Evolutionary conservation across 2,329 filamentous ascomycete species (phyloP), one percentile per base, ranked within the genome.

Genomic region (Epichloe typhina): DNA sequence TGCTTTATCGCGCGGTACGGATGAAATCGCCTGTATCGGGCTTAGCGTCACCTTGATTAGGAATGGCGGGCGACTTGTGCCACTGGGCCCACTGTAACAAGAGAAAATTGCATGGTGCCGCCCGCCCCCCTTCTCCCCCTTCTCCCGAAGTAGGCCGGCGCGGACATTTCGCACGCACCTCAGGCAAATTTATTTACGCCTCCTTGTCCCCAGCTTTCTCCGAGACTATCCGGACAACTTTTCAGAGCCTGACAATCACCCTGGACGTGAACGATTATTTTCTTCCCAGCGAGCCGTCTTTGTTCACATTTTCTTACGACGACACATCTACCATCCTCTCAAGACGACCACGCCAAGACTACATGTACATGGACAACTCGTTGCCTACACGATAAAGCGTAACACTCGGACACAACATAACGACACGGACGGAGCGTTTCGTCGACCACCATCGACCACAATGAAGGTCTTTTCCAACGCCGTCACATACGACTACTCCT

Each of bases 381-480:
- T 26, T 8, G 26, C 26, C 26, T 8, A 8, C 26, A 26, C 26
- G 7, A 26, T 26, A 26, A 7, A 26, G 26, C 26, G 26, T 8
- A 8, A 26, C 26, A 8, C 26, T 26, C 1, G 26, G 26, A 26
- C 26, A 26, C 7, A 23, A 8, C 7, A 26, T 3, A n/a, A 26
- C 26, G 26, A 26, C 26, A 26, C 7, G 2, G 26, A 26, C 37
- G 13, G 1, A 8, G 31, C 11, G 17, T 19, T 13, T 12, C 15
- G 4, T 37, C 21, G 1, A 13, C 21, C 13, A 2, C 17, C 15
- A 48, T 31, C 49, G 41, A 45, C 60, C 60, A 71, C 53, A 49
- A 97, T 98, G 93, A 95, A 94, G 78, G 87, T 97, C 71, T 97
- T 97, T 64, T 87, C 88, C 60, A 94, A 88, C 63, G 75, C 76